These are phyloP conservation scores for Mucor irregularis DNA, from an alignment of 371 early-diverging fungal species.

Conservation along the genomic window DNA sequence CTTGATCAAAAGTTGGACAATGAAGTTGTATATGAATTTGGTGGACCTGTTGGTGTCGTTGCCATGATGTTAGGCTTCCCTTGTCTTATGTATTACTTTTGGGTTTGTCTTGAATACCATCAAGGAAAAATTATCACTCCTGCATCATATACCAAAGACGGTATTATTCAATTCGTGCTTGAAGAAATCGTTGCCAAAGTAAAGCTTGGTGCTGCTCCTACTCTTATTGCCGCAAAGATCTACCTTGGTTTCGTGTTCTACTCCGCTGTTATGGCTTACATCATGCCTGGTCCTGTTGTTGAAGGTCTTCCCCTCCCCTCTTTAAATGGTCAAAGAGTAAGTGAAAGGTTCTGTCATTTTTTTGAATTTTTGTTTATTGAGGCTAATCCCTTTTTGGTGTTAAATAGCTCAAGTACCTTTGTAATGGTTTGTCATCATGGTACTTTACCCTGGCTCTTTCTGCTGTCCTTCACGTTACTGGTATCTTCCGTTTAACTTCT, in stretches of 20 bases:
- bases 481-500: slow-evolving; percentile 51
- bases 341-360: slow-evolving; percentile 2
- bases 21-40: slow-evolving; percentile 71
- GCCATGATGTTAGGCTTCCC: slow-evolving; percentile 78
- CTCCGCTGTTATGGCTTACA: slow-evolving; percentile 56
- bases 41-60: slow-evolving; percentile 67
- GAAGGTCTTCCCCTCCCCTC: slow-evolving; percentile 72
- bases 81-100: slow-evolving; percentile 72
- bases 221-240: slow-evolving; percentile 52
- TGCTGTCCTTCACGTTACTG: slow-evolving; percentile 49
- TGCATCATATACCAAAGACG: slow-evolving; percentile 31
- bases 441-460: slow-evolving; percentile 52
- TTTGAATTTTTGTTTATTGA: neutral
- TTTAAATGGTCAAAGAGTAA: slow-evolving; percentile 56
- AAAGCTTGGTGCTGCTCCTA: slow-evolving; percentile 53
- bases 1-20: slow-evolving; percentile 58
- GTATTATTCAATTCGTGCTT: slow-evolving; percentile 40
- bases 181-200: slow-evolving; percentile 48
- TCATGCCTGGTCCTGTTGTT: slow-evolving; percentile 71
- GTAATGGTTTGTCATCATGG: slow-evolving; percentile 61
- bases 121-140: slow-evolving; percentile 61
- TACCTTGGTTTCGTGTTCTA: slow-evolving; percentile 64
- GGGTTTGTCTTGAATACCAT: slow-evolving; percentile 69
- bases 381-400: neutral
- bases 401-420: slow-evolving; percentile 53